Conservation (phyloP, 106 monocot species). For the Gastrodia elata region DNA sequence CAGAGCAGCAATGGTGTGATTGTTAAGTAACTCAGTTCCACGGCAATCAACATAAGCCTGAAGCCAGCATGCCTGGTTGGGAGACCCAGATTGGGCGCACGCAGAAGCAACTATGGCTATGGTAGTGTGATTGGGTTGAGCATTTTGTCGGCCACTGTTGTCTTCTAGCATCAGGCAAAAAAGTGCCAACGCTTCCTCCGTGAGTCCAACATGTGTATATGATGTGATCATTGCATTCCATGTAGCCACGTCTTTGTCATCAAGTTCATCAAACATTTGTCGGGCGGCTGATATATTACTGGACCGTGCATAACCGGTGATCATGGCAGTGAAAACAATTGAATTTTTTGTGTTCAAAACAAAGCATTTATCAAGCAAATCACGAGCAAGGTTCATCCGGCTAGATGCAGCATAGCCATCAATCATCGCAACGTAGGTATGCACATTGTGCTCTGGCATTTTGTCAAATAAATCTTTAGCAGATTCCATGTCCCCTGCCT, state of each 20-base stretch:
- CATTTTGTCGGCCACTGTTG: not conserved
- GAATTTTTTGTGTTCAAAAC: not conserved
- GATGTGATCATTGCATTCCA: constrained; percentile 36
- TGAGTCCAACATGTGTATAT: constrained; percentile 14
- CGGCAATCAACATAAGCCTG: constrained; percentile 13
- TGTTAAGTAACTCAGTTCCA: constrained; percentile 14
- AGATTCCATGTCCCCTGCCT: constrained; percentile 15
- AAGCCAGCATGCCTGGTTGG: constrained; percentile 11
- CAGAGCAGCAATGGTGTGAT: constrained; percentile 22
- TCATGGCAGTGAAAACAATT: constrained; percentile 20
- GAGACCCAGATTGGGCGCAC: constrained; percentile 16
- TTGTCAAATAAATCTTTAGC: constrained; percentile 13
- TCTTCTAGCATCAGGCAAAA: constrained; percentile 12
- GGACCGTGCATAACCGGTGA: constrained; percentile 16
- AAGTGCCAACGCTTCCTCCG: constrained; percentile 16
- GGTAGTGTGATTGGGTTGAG: constrained; percentile 21
- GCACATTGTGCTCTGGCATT: constrained; percentile 18
- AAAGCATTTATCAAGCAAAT: not conserved
- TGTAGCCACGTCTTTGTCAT: constrained; percentile 14
- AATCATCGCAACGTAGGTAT: constrained; percentile 23
- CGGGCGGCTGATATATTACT: constrained; percentile 20
- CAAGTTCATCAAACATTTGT: constrained; percentile 14
- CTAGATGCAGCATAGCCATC: constrained; percentile 3
- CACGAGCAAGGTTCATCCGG: constrained; percentile 9
- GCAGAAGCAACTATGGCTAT: constrained; percentile 22